Conservation (phyloP, 371 early-diverging fungal species). For the Lichtheimia ramosa region DNA sequence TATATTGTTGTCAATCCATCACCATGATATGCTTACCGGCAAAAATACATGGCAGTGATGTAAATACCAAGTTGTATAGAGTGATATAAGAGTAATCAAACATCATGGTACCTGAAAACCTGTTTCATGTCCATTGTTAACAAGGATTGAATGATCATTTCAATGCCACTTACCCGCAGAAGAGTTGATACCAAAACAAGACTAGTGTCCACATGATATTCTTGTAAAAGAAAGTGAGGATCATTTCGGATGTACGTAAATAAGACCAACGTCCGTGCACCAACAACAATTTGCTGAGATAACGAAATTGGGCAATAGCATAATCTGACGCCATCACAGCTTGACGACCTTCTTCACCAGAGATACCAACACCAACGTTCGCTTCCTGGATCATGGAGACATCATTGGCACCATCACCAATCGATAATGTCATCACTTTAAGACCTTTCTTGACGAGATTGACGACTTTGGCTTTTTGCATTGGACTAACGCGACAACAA, state of each 20-base stretch:
- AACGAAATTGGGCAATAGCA: conserved; percentile 84
- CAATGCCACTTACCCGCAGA: conserved; percentile 56
- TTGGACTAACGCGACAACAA: conserved; percentile 88
- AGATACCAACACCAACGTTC: conserved; percentile 89
- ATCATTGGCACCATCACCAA: conserved; percentile 95
- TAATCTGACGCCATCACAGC: conserved; percentile 91
- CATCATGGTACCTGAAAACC: conserved; percentile 57
- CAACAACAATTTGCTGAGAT: conserved; percentile 68
- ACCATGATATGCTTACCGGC: conserved; percentile 30
- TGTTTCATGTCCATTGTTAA: conserved; percentile 23
- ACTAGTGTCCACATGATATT: conserved; percentile 78
- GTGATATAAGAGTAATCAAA: conserved; percentile 86
- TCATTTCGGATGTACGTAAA: conserved; percentile 75
- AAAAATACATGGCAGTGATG: conserved; percentile 69
- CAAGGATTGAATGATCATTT: conserved; percentile 9
- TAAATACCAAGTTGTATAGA: conserved; percentile 78
- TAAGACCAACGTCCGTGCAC: conserved; percentile 90
- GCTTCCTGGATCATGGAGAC: conserved; percentile 93
- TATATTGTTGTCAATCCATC: background rate
- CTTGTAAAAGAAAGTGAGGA: conserved; percentile 80
- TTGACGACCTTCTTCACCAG: conserved; percentile 92
- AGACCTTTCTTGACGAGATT: conserved; percentile 53
- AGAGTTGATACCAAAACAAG: conserved; percentile 82
- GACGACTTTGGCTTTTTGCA: conserved; percentile 90
- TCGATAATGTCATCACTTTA: conserved; percentile 76